These are phyloP conservation scores for Leucocoprinus birnbaumii DNA, from an alignment of 768 basidiomycete genomes.

Conservation along the genomic window DNA sequence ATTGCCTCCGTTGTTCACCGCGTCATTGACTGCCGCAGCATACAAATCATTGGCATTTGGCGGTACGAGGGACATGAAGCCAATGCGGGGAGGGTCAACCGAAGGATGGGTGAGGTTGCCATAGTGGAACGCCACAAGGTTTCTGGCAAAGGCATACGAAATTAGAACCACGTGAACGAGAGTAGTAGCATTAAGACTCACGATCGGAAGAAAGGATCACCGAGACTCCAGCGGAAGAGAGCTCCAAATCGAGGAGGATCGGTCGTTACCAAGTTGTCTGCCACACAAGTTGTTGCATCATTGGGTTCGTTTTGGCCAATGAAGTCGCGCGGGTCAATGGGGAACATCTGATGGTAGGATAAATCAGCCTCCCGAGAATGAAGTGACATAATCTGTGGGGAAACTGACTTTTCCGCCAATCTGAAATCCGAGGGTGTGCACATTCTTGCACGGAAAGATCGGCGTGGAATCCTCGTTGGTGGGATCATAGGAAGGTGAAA, in stretches of 20 bases:
- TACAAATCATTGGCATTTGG: conserved; percentile 41
- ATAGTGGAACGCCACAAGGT: conserved; percentile 64
- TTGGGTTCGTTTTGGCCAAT: conserved; percentile 35
- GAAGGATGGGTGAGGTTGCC: conserved; percentile 70
- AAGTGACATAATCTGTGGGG: not conserved
- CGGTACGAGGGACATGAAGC: conserved; percentile 63
- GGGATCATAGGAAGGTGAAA: conserved; percentile 33
- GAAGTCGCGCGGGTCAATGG: conserved; percentile 72
- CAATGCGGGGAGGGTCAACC: conserved; percentile 65
- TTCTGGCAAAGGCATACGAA: conserved; percentile 30
- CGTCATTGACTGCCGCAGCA: conserved; percentile 32
- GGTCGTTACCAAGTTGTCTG: conserved; percentile 54
- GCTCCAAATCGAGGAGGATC: conserved; percentile 53
- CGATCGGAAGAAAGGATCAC: conserved; percentile 72
- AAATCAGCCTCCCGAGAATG: not conserved
- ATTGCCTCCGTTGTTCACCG: conserved; percentile 31
- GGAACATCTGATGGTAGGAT: conserved; percentile 40
- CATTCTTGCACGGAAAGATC: conserved; percentile 45
- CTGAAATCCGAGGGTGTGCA: conserved; percentile 57
- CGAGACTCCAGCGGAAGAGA: conserved; percentile 70
- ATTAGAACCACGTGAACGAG: not conserved
- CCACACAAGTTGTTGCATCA: conserved; percentile 43
- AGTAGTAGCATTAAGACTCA: conserved; percentile 28
- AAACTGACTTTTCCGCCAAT: conserved; percentile 52
- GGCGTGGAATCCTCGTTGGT: conserved; percentile 20